Evolutionary conservation across 2,329 filamentous ascomycete species (phyloP).

Genomic region (Colletotrichum spinosum): DNA sequence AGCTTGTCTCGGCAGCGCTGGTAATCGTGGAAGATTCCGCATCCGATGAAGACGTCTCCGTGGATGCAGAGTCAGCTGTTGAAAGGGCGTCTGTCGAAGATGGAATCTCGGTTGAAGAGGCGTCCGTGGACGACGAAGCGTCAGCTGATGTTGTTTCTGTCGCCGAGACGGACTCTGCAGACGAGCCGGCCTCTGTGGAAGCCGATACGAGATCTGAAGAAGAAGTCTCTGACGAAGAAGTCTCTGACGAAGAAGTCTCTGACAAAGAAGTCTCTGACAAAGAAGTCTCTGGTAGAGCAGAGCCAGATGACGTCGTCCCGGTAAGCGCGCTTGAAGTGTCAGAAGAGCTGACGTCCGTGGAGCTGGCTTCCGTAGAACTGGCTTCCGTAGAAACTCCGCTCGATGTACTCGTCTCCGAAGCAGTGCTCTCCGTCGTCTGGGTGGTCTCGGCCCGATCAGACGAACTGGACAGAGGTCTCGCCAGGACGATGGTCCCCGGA

Average conservation of each 20-base stretch:
- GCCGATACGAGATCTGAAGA: no score
- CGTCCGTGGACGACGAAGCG: background rate
- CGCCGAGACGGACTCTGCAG: no score
- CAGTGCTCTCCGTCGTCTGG: background rate
- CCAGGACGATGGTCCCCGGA: conserved; percentile 29
- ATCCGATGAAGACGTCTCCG: background rate
- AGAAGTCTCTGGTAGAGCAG: no score
- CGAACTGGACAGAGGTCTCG: conserved; percentile 3
- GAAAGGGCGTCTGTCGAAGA: background rate
- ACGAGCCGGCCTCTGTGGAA: no score
- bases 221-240: no score
- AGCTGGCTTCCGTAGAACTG: background rate
- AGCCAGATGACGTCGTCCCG: no score
- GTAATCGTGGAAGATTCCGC: background rate
- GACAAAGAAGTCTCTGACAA: no score
- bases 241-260: no score
- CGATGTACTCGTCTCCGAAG: background rate
- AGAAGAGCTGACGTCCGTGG: background rate
- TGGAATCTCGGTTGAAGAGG: background rate
- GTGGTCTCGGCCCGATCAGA: no score
- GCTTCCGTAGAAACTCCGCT: background rate
- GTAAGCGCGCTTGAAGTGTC: background rate
- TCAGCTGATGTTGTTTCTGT: background rate
- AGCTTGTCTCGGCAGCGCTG: background rate
- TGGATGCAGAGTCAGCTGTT: background rate